Conservation (phyloP, 2,329 filamentous ascomycete species). For the Thielaviopsis ethacetica region DNA sequence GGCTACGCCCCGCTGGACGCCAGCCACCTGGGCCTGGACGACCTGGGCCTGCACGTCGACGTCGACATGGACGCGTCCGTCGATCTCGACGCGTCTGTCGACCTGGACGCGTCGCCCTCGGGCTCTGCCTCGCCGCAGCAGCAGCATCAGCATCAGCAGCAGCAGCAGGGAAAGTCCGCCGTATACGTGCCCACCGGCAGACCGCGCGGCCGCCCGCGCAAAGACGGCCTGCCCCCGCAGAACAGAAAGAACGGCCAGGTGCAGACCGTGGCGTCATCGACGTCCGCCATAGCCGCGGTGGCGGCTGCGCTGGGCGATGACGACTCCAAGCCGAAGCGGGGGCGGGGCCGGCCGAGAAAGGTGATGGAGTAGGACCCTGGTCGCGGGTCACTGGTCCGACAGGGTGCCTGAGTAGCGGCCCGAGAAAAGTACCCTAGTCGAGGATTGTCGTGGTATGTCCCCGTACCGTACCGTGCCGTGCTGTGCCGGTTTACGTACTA, state of each 20-base stretch:
- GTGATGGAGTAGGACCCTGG: constrained; percentile 13
- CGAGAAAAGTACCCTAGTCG: no score
- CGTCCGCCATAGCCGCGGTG: not conserved
- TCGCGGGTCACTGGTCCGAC: no score
- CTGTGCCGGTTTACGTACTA: no score
- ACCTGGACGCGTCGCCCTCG: constrained; percentile 11
- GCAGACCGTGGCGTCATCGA: not conserved
- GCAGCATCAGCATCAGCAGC: no score
- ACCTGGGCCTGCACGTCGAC: not conserved
- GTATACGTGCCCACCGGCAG: constrained; percentile 25
- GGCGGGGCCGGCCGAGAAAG: constrained; percentile 14
- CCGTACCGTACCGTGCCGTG: no score
- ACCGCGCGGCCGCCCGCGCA: constrained; percentile 32
- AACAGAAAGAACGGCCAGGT: constrained; percentile 13
- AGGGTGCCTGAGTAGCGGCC: no score
- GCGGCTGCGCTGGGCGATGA: constrained; percentile 7
- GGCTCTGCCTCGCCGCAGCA: constrained; percentile 18
- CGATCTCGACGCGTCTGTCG: not conserved
- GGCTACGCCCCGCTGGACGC: not conserved
- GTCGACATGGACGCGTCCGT: not conserved
- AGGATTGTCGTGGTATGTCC: no score
- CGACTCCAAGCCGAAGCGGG: constrained; percentile 11
- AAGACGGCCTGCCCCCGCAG: constrained; percentile 18
- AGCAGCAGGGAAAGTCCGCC: no score
- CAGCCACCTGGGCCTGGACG: not conserved